phyloP scores from a whole-genome alignment of 2,329 filamentous ascomycete genomes.

The Rhynchosporium agropyri region DNA sequence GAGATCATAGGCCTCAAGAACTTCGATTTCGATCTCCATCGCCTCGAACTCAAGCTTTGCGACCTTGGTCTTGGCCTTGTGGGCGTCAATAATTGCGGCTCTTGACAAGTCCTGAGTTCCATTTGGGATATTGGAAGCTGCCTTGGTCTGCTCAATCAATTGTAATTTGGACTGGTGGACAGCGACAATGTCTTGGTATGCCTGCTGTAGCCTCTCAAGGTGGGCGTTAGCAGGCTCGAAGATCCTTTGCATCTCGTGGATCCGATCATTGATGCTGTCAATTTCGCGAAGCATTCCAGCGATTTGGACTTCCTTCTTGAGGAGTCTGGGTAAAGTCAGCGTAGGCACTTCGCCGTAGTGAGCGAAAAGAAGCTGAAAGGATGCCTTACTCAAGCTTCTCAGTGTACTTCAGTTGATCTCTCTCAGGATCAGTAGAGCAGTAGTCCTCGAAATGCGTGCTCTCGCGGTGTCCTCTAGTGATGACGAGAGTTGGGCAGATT shows the following conservation, averaged over 20 bases:
- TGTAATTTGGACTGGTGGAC: neutral
- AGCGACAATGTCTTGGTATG: neutral
- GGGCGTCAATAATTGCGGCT: neutral
- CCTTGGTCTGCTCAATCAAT: neutral
- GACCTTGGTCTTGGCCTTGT: neutral
- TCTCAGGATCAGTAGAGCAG: neutral
- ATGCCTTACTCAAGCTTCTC: slow-evolving; percentile 9
- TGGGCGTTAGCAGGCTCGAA: neutral
- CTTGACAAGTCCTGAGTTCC: neutral
- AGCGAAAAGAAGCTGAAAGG: neutral
- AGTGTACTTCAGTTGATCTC: slow-evolving; percentile 4
- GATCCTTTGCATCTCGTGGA: neutral
- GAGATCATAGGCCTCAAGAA: neutral
- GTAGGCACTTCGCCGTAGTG: neutral
- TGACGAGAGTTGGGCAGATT: neutral
- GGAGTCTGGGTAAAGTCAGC: neutral
- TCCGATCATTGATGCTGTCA: neutral
- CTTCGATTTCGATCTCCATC: slow-evolving; percentile 1
- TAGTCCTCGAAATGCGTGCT: slow-evolving; percentile 4
- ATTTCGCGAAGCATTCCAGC: neutral
- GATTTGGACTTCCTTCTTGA: slow-evolving; percentile 9
- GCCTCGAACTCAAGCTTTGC: neutral
- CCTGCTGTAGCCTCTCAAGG: neutral
- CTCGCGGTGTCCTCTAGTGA: neutral
- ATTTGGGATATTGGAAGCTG: neutral